Evolutionary conservation across 202 grass and related monocot species (phyloP).

Genomic region (Setaria italica): DNA sequence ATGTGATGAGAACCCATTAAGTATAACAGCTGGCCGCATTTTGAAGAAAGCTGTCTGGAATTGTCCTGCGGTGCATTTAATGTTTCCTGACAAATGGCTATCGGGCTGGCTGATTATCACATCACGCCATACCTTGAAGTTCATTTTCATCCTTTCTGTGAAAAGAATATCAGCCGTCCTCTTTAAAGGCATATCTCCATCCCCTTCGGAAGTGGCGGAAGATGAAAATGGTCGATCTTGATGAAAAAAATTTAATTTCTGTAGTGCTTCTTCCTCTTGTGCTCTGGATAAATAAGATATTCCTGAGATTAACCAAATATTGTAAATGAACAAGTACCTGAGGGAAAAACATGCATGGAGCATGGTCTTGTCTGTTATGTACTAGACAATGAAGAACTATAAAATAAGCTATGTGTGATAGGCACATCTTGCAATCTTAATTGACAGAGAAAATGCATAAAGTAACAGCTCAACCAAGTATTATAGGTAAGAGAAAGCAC

Average conservation of each 20-base stretch:
- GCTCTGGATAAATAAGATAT: slow-evolving; percentile 99
- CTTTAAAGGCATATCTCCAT: slow-evolving; percentile 45
- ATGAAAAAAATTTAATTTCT: slow-evolving; percentile 53
- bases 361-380: slow-evolving; percentile 22
- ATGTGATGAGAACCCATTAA: slow-evolving; percentile 82
- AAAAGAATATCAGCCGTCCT: slow-evolving; percentile 79
- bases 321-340: slow-evolving; percentile 64
- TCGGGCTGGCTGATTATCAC: slow-evolving; percentile 55
- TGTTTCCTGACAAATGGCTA: slow-evolving; percentile 40
- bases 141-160: slow-evolving; percentile 76
- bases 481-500: slow-evolving; percentile 54
- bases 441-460: slow-evolving; percentile 16
- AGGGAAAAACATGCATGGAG: slow-evolving; percentile 36
- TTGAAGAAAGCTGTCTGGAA: slow-evolving; percentile 88
- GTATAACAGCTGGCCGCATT: slow-evolving; percentile 72
- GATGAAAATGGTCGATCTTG: slow-evolving; percentile 43
- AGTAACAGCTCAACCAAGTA: slow-evolving; percentile 39
- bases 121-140: slow-evolving; percentile 71
- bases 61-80: slow-evolving; percentile 43
- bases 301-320: slow-evolving; percentile 93
- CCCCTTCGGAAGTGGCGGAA: slow-evolving; percentile 47
- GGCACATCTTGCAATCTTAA: slow-evolving; percentile 24
- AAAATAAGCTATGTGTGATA: background rate
- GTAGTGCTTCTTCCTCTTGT: slow-evolving; percentile 71
- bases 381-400: slow-evolving; percentile 3